These are phyloP conservation scores for Skeletonema marinoi DNA, from an alignment of 108 stramenopile genomes.

Conservation along the genomic window DNA sequence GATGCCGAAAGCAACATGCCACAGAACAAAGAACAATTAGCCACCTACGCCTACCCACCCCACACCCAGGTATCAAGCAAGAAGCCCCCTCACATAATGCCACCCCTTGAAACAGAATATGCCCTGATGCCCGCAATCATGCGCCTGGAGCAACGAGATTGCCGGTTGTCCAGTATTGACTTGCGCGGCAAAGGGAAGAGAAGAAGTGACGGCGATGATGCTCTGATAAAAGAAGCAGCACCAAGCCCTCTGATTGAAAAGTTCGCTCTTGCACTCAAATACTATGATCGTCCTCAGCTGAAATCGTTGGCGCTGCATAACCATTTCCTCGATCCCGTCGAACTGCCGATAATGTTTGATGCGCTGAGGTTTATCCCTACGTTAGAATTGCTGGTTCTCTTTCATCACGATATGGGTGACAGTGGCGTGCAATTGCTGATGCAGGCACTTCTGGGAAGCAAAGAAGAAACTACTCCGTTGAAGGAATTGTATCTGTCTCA, in stretches of 20 bases:
- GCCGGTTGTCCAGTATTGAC: constrained; percentile 1
- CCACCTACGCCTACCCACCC: too few species aligned
- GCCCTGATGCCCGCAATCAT: constrained; percentile 1
- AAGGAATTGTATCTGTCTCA: constrained; percentile 34
- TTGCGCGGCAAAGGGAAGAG: constrained; percentile 13
- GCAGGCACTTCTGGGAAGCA: not conserved
- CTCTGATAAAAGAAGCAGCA: not conserved
- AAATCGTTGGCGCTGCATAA: constrained; percentile 17
- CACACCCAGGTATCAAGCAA: too few species aligned
- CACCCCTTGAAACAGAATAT: not conserved
- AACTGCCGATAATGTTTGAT: constrained; percentile 12
- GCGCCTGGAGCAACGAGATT: constrained; percentile 27
- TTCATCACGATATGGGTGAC: constrained; percentile 35
- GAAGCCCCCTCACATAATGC: not conserved
- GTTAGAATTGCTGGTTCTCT: constrained; percentile 12
- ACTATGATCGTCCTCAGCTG: not conserved
- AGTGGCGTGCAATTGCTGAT: constrained; percentile 7
- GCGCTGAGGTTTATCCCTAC: constrained; percentile 5
- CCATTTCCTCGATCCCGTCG: constrained; percentile 5
- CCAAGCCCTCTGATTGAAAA: not conserved
- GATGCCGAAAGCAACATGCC: too few species aligned
- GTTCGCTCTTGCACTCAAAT: not conserved
- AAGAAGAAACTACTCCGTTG: not conserved
- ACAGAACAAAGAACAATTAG: too few species aligned
- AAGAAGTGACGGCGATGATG: not conserved